Conservation (phyloP, 441 rosid species). For the Gossypium laxum region DNA sequence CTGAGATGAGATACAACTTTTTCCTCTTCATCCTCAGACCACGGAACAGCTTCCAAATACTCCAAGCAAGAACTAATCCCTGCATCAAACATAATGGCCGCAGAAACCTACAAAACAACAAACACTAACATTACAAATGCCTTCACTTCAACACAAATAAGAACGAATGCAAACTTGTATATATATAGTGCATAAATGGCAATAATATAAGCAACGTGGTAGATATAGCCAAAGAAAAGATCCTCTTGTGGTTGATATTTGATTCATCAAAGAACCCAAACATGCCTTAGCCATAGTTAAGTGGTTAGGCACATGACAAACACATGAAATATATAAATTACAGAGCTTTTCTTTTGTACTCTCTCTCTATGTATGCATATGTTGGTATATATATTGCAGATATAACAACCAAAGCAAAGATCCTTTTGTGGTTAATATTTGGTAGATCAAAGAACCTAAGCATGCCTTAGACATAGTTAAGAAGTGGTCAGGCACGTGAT, state of each 20-base stretch:
- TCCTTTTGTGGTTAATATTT: too few species aligned
- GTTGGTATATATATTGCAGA: too few species aligned
- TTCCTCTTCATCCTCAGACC: conserved; percentile 80
- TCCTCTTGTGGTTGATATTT: too few species aligned
- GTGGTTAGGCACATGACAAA: neutral
- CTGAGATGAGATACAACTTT: conserved; percentile 43
- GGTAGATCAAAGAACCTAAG: too few species aligned
- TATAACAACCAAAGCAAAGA: too few species aligned
- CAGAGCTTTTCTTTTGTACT: neutral
- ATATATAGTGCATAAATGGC: neutral
- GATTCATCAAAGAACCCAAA: too few species aligned
- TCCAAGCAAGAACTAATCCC: conserved; percentile 67
- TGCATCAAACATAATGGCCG: conserved; percentile 56
- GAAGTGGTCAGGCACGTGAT: too few species aligned
- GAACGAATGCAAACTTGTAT: neutral
- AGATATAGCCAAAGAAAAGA: too few species aligned
- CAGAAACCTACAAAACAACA: conserved; percentile 47
- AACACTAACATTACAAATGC: neutral
- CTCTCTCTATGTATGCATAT: too few species aligned
- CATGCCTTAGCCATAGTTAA: neutral
- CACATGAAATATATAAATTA: neutral
- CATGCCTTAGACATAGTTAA: too few species aligned
- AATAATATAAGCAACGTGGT: too few species aligned
- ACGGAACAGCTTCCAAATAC: conserved; percentile 85
- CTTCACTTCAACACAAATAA: neutral